These are phyloP conservation scores for Kregervanrija delftensis DNA, from an alignment of 805 yeast genomes.

Conservation along the genomic window DNA sequence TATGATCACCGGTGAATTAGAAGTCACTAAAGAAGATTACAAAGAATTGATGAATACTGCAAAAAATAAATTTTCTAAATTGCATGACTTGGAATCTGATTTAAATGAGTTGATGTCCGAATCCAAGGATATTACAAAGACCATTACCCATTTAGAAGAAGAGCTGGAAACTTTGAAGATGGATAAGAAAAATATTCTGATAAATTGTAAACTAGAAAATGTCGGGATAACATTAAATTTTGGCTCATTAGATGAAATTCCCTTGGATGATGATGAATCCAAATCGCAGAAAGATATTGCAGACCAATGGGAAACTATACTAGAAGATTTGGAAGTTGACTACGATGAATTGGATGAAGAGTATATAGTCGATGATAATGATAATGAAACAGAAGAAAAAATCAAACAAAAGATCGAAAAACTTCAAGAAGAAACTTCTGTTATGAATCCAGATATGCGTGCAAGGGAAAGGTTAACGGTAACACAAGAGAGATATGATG, in stretches of 20 bases:
- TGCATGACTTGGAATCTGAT: constrained; percentile 23
- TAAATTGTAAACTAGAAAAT: constrained; percentile 69
- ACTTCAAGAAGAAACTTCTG: constrained; percentile 30
- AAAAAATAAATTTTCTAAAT: constrained; percentile 11
- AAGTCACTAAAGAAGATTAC: constrained; percentile 30
- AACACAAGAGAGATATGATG: constrained; percentile 52
- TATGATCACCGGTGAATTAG: constrained; percentile 34
- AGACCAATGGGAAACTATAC: constrained; percentile 25
- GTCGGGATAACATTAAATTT: constrained; percentile 54
- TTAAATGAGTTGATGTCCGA: constrained; percentile 27
- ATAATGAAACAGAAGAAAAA: constrained; percentile 26
- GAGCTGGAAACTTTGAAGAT: constrained; percentile 44
- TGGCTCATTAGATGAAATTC: constrained; percentile 55
- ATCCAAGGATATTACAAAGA: constrained; percentile 25
- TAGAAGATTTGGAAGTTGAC: constrained; percentile 48
- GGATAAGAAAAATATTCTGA: constrained; percentile 53
- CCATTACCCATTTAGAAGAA: constrained; percentile 40
- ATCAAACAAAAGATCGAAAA: constrained; percentile 30
- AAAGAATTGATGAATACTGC: constrained; percentile 11
- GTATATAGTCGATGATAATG: constrained; percentile 37
- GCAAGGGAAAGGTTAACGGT: constrained; percentile 72
- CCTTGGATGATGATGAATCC: constrained; percentile 39
- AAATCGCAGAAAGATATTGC: constrained; percentile 25
- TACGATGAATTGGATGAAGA: constrained; percentile 41
- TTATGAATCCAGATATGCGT: constrained; percentile 71